These are phyloP conservation scores for Eimeria tenella DNA, from an alignment of 169 alveolate genomes.

Conservation along the genomic window DNA sequence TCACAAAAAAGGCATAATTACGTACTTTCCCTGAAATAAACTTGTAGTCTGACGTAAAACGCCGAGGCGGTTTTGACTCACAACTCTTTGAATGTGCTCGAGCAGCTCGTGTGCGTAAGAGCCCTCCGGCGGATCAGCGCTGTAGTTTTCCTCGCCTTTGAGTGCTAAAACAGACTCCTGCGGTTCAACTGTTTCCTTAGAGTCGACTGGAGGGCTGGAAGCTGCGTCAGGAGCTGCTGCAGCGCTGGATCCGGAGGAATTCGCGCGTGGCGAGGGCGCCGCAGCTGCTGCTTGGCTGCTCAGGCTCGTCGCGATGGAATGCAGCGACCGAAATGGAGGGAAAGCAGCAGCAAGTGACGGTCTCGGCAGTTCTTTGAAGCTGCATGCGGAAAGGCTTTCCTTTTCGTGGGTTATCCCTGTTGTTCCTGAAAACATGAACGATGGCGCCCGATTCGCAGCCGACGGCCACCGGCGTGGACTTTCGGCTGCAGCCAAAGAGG, in stretches of 20 bases:
- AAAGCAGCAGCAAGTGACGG: too few species aligned
- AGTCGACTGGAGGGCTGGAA: not conserved
- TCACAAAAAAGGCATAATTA: not conserved
- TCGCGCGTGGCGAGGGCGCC: not conserved
- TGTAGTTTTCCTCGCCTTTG: not conserved
- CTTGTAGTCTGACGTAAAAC: not conserved
- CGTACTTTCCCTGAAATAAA: not conserved
- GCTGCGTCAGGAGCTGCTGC: not conserved
- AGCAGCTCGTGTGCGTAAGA: constrained; percentile 41
- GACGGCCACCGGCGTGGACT: too few species aligned
- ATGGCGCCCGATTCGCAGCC: too few species aligned
- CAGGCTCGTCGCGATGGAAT: not conserved
- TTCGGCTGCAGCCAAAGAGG: too few species aligned
- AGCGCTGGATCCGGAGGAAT: not conserved
- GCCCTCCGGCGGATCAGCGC: not conserved
- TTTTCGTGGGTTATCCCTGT: too few species aligned
- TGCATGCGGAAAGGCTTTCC: too few species aligned
- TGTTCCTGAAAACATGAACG: too few species aligned
- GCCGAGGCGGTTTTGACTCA: not conserved
- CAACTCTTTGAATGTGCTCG: constrained; percentile 6
- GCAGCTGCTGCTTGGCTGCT: not conserved
- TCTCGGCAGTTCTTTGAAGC: too few species aligned
- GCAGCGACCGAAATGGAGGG: too few species aligned
- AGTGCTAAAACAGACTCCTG: too few species aligned
- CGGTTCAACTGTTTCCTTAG: not conserved